Evolutionary conservation across 108 stramenopile species (phyloP).

Genomic region (Nitzschia sp.): DNA sequence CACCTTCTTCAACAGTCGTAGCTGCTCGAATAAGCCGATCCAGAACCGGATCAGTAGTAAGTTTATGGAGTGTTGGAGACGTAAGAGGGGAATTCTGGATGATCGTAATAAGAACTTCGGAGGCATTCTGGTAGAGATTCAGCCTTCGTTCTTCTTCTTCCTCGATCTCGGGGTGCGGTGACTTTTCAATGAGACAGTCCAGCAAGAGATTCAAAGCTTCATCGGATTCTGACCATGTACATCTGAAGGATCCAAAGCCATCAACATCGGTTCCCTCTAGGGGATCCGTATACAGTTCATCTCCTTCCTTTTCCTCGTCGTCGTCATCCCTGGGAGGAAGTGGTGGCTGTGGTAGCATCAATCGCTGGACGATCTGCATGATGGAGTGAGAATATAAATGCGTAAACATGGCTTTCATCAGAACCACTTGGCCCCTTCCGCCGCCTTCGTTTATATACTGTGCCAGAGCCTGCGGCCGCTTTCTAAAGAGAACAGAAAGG

Average conservation of each 20-base stretch:
- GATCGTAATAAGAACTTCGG: slow-evolving; percentile 82
- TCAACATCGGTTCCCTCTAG: slow-evolving; percentile 39
- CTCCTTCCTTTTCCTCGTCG: slow-evolving; percentile 44
- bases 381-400: slow-evolving; percentile 92
- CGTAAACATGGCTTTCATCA: slow-evolving; percentile 84
- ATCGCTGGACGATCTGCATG: slow-evolving; percentile 91
- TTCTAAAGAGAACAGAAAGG: slow-evolving; percentile 74
- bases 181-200: slow-evolving; percentile 45
- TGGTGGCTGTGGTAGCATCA: slow-evolving; percentile 81
- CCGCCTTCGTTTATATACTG: slow-evolving; percentile 68
- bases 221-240: slow-evolving; percentile 66
- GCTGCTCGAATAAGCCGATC: slow-evolving; percentile 54
- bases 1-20: slow-evolving; percentile 32
- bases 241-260: slow-evolving; percentile 43
- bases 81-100: slow-evolving; percentile 83
- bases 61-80: slow-evolving; percentile 52
- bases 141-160: slow-evolving; percentile 37
- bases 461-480: slow-evolving; percentile 55
- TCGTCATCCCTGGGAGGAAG: slow-evolving; percentile 32
- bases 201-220: slow-evolving; percentile 63
- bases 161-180: slow-evolving; percentile 11
- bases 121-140: slow-evolving; percentile 61
- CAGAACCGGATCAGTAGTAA: slow-evolving; percentile 64
- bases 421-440: slow-evolving; percentile 31
- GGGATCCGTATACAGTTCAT: slow-evolving; percentile 46